phyloP scores from a whole-genome alignment of 805 yeast species.

The Hanseniaspora taiwanica region DNA sequence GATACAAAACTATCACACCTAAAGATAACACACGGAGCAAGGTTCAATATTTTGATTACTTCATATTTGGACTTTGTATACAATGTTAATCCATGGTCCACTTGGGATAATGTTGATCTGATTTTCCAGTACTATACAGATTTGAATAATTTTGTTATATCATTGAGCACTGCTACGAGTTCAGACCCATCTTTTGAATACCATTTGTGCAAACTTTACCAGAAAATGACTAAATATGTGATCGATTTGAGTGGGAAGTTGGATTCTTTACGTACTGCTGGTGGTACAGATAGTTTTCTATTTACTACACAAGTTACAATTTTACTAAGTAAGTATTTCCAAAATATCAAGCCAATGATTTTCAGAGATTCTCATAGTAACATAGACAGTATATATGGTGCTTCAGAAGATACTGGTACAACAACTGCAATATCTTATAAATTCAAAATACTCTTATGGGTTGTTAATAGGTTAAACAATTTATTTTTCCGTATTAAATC shows the following conservation, averaged over 20 bases:
- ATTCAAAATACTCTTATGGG: constrained; percentile 36
- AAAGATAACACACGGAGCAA: constrained; percentile 24
- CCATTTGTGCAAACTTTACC: constrained; percentile 11
- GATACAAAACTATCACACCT: constrained; percentile 16
- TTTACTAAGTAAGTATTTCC: background rate
- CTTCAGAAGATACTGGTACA: background rate
- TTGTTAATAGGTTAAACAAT: constrained; percentile 42
- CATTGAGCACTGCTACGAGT: constrained; percentile 27
- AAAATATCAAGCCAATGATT: background rate
- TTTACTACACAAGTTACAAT: background rate
- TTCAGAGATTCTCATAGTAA: background rate
- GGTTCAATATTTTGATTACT: constrained; percentile 34
- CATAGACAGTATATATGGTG: background rate
- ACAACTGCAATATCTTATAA: constrained; percentile 16
- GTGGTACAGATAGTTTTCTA: background rate
- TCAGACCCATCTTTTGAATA: constrained; percentile 29
- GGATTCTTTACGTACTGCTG: constrained; percentile 8
- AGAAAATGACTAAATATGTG: constrained; percentile 23
- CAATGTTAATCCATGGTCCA: constrained; percentile 40
- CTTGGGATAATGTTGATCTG: constrained; percentile 36
- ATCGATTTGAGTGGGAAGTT: constrained; percentile 18
- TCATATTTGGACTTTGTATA: constrained; percentile 36
- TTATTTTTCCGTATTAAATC: constrained; percentile 36
- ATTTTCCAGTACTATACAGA: constrained; percentile 30
- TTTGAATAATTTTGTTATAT: constrained; percentile 29